These are phyloP conservation scores for Zancudomyces culisetae DNA, from an alignment of 371 early-diverging fungal species.

Conservation along the genomic window DNA sequence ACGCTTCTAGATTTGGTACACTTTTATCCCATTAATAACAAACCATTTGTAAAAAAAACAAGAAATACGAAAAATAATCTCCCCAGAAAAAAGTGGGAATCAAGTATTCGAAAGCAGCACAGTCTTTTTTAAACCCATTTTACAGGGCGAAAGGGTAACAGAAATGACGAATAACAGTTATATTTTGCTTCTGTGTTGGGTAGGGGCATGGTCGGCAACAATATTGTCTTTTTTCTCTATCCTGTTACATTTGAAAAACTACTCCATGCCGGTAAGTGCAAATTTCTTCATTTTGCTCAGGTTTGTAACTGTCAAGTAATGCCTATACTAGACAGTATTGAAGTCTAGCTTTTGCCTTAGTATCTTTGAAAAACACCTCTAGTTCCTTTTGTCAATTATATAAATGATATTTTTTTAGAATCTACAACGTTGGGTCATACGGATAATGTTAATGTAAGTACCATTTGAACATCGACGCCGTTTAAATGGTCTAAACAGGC, in stretches of 20 bases:
- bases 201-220: conserved; percentile 32
- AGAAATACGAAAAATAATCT: no score
- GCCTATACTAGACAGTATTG: not conserved
- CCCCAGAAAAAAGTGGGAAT: no score
- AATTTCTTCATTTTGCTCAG: not conserved
- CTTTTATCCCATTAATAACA: no score
- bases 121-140: no score
- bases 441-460: conserved; percentile 62
- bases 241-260: conserved; percentile 75
- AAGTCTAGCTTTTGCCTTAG: not conserved
- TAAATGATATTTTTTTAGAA: conserved; percentile 11
- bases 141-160: no score
- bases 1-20: no score
- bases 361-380: not conserved
- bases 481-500: conserved; percentile 8
- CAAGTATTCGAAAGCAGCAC: no score
- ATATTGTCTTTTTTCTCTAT: conserved; percentile 50
- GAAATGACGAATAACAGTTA: no score
- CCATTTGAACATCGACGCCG: not conserved
- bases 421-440: conserved; percentile 67
- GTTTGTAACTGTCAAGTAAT: not conserved
- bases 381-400: not conserved
- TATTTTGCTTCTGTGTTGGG: not conserved
- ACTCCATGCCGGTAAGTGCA: conserved; percentile 56
- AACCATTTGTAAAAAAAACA: no score